Conservation (phyloP, 192 early-diverging fungal species). For the Podila verticillata region DNA sequence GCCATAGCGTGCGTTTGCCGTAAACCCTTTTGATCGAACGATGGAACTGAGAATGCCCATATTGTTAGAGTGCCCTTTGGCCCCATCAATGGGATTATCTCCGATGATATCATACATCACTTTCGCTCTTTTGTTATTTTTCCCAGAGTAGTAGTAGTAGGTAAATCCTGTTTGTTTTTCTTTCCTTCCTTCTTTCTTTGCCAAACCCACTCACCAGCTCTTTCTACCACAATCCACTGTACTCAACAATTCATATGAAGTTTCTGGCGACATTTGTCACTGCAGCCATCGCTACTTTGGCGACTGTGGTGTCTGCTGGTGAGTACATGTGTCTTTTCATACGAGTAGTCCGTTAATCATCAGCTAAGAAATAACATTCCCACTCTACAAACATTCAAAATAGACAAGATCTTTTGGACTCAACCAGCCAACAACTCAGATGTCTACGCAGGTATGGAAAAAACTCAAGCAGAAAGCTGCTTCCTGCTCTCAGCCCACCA, state of each 20-base stretch:
- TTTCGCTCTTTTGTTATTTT: neutral
- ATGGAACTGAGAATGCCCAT: no score
- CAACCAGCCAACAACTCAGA: constrained; percentile 12
- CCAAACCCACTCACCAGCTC: neutral
- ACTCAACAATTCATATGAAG: neutral
- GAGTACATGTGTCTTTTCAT: no score
- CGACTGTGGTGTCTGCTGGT: no score
- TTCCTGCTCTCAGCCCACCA: neutral
- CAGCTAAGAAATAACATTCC: neutral
- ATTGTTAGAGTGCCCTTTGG: no score
- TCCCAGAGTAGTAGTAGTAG: no score
- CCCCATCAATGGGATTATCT: no score
- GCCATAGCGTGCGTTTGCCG: no score
- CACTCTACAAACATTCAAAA: neutral
- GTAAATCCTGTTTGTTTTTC: neutral
- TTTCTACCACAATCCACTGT: neutral
- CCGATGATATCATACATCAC: no score
- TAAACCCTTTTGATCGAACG: no score
- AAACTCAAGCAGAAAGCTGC: neutral
- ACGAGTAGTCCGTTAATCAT: no score
- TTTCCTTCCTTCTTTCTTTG: constrained; percentile 2
- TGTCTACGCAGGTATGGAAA: constrained; percentile 7
- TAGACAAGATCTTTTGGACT: constrained; percentile 28
- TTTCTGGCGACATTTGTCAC: no score
- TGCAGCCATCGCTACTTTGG: no score